phyloP scores from a whole-genome alignment of 441 rosid species.

The Populus hybrid region DNA sequence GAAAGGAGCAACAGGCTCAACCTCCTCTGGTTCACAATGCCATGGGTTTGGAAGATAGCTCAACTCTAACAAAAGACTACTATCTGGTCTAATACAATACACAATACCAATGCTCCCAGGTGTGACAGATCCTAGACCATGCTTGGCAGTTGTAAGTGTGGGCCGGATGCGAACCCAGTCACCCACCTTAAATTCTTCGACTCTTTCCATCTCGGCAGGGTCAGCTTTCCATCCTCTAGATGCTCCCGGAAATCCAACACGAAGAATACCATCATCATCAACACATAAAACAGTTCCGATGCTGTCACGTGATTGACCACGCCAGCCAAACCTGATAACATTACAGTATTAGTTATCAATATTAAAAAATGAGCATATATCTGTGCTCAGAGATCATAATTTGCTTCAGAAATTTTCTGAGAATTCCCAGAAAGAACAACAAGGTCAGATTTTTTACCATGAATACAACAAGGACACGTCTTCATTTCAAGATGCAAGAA shows the following conservation, averaged over 20 bases:
- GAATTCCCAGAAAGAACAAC: neutral
- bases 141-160: constrained; percentile 90
- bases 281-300: constrained; percentile 97
- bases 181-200: constrained; percentile 99
- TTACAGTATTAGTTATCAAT: neutral
- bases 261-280: constrained; percentile 97
- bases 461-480: neutral
- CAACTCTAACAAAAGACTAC: constrained; percentile 84
- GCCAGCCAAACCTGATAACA: constrained; percentile 86
- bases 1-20: constrained; percentile 91
- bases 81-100: constrained; percentile 94
- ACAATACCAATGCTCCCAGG: constrained; percentile 99
- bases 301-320: constrained; percentile 93
- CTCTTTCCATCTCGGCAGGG: constrained; percentile 99
- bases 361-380: neutral
- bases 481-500: neutral
- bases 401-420: neutral
- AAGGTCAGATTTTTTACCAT: neutral
- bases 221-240: constrained; percentile 99
- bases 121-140: constrained; percentile 90
- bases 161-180: constrained; percentile 99
- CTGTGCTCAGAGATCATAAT: neutral
- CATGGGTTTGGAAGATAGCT: constrained; percentile 93
- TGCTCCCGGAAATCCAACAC: constrained; percentile 99
- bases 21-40: constrained; percentile 99